phyloP scores from a whole-genome alignment of 2,329 filamentous ascomycete genomes.

The Dissoconium aciculare region DNA sequence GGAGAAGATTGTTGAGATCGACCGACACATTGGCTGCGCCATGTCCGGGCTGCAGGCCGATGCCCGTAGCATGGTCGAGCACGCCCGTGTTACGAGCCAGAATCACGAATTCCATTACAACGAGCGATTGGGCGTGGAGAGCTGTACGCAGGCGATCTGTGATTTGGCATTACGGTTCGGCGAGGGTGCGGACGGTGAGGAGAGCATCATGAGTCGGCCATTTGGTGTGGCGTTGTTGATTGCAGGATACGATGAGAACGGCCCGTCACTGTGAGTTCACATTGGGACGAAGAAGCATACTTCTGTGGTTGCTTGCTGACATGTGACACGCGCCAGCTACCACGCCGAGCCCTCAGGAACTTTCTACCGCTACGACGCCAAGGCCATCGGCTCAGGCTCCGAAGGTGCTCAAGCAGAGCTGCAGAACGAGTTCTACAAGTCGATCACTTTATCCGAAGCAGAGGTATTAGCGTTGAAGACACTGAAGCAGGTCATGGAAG shows the following conservation, averaged over 20 bases:
- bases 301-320: constrained; percentile 4
- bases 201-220: constrained; percentile 95
- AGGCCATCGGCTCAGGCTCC: constrained; percentile 93
- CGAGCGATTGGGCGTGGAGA: constrained; percentile 87
- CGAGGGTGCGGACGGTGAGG: constrained; percentile 58
- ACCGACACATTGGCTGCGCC: constrained; percentile 95
- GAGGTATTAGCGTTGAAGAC: constrained; percentile 95
- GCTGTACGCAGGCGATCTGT: constrained; percentile 96
- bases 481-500: constrained; percentile 99
- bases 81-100: constrained; percentile 89
- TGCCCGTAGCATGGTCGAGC: constrained; percentile 93
- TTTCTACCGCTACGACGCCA: constrained; percentile 97
- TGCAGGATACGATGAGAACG: constrained; percentile 93
- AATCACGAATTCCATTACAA: constrained; percentile 97
- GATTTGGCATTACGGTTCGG: constrained; percentile 92
- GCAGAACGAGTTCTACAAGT: constrained; percentile 98
- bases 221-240: constrained; percentile 95
- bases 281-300: constrained; percentile 2
- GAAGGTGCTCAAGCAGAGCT: constrained; percentile 96
- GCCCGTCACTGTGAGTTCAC: constrained; percentile 58
- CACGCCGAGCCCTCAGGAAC: constrained; percentile 96
- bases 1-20: constrained; percentile 99
- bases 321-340: constrained; percentile 43
- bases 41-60: constrained; percentile 98
- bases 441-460: constrained; percentile 78